Percentiles rank a stretch among this genome's conserved stretches.
These are phyloP conservation scores for Candida sakaeoensis DNA, from an alignment of 805 yeast genomes.

Conservation along the genomic window DNA sequence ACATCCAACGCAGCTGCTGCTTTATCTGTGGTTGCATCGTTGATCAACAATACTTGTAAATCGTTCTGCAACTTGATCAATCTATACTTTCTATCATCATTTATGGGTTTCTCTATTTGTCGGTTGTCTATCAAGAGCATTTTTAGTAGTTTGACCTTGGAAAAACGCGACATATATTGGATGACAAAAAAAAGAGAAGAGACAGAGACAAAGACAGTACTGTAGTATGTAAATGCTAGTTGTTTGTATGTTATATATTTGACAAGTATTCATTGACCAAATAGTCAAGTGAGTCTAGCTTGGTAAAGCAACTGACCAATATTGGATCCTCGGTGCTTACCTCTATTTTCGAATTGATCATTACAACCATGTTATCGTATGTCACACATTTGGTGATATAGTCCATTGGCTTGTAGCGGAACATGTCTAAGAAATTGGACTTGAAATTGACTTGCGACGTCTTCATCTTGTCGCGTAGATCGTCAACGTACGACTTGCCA, in stretches of 20 bases:
- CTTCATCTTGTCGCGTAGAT: constrained; percentile 40
- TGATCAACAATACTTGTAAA: constrained; percentile 58
- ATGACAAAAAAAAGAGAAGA: no score
- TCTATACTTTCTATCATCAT: constrained; percentile 76
- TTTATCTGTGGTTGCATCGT: constrained; percentile 68
- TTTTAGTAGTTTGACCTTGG: no score
- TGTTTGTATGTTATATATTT: constrained; percentile 12
- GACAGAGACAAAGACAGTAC: no score
- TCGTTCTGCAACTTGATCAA: constrained; percentile 55
- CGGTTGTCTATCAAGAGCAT: no score
- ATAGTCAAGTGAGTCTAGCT: constrained; percentile 59
- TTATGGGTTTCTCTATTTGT: constrained; percentile 42
- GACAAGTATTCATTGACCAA: constrained; percentile 34
- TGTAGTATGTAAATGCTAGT: no score
- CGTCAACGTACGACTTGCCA: constrained; percentile 57
- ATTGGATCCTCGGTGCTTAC: constrained; percentile 68
- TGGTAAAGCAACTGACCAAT: constrained; percentile 57
- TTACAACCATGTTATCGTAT: constrained; percentile 55
- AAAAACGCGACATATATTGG: no score
- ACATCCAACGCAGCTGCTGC: constrained; percentile 80
- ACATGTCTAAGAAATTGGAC: background rate
- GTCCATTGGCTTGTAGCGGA: constrained; percentile 35
- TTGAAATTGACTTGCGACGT: background rate
- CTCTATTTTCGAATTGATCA: constrained; percentile 54
- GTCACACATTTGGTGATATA: constrained; percentile 63